phyloP scores from a whole-genome alignment of 768 basidiomycete species.

The Amanita jacksonii region DNA sequence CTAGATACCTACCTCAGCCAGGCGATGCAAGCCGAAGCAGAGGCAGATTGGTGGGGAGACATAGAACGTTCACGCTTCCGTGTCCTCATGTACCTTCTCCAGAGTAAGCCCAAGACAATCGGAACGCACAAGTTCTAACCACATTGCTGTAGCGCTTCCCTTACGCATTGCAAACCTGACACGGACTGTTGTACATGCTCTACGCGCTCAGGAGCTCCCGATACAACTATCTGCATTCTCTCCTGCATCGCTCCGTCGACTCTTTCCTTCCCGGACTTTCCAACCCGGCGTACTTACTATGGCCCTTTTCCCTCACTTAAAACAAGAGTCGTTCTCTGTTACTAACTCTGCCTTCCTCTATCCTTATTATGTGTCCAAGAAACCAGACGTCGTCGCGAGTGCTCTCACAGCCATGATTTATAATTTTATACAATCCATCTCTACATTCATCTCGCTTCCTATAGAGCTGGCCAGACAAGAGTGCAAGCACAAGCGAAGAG shows the following conservation, averaged over 20 bases:
- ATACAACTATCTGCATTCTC: slow-evolving; percentile 36
- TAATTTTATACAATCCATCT: not conserved
- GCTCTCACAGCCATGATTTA: slow-evolving; percentile 3
- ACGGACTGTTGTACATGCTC: slow-evolving; percentile 28
- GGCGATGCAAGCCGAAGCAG: slow-evolving; percentile 60
- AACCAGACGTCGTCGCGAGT: slow-evolving; percentile 6
- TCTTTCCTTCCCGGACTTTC: slow-evolving; percentile 38
- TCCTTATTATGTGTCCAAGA: slow-evolving; percentile 5
- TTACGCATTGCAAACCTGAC: slow-evolving; percentile 27
- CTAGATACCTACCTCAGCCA: slow-evolving; percentile 57
- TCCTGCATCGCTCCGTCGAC: slow-evolving; percentile 35
- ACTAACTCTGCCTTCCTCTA: slow-evolving; percentile 11
- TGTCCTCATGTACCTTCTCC: slow-evolving; percentile 59
- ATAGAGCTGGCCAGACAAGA: slow-evolving; percentile 59
- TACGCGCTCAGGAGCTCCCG: slow-evolving; percentile 36
- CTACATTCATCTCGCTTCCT: slow-evolving; percentile 33
- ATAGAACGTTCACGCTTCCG: slow-evolving; percentile 49
- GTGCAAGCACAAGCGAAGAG: slow-evolving; percentile 47
- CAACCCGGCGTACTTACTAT: slow-evolving; percentile 43
- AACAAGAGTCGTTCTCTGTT: slow-evolving; percentile 17
- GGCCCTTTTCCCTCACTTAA: slow-evolving; percentile 60
- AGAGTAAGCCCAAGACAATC: slow-evolving; percentile 45
- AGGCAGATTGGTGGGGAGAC: slow-evolving; percentile 81
- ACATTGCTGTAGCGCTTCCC: slow-evolving; percentile 31
- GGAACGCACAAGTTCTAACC: too few species aligned